Evolutionary conservation across 139 green algal species (phyloP), one percentile per base, ranked within the genome.

Genomic region (Ettlia oleoabundans): DNA sequence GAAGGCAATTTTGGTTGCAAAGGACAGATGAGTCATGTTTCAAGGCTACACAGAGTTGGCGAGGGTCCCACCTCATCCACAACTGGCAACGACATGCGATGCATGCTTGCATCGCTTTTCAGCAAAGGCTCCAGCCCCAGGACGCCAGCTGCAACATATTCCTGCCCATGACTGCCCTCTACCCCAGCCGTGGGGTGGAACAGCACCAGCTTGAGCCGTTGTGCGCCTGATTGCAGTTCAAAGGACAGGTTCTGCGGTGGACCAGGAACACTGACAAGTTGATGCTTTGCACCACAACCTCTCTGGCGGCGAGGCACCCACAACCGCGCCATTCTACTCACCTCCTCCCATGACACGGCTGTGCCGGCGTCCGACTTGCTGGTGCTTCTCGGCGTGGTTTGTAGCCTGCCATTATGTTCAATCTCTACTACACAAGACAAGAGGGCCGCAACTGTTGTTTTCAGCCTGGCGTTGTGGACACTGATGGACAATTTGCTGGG

Each of bases 171-270:
- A n/a, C n/a, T n/a, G n/a, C n/a, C n/a, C n/a, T 21, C 7, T 18
- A 0, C 1, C 9, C 40, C n/a, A 40, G 26, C 67, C 5, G 28
- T 15, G 67, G 24, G 47, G 13, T 58, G 47, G 47, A 58, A 66
- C 43, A 78, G 71, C 71, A 78, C 71, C 47, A 78, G 32, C 43
- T 78, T 78, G 47, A 78, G 19, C 47, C 55, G 71, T 8, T 78
- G 71, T 33, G 71, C 71, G 15, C 28, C 32, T 7, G 32, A 47
- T 5, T 30, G 30, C 6, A 78, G n/a, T n/a, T 47, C 24, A 47
- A 15, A 41, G 64, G 35, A 19, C 35, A n/a, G n/a, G n/a, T n/a
- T n/a, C n/a, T n/a, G n/a, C n/a, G n/a, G n/a, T n/a, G n/a, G n/a
- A n/a, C n/a, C 61, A 32, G 9, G 30, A 5, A 42, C 70, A 10